phyloP scores from a whole-genome alignment of 2,329 filamentous ascomycete species.

The Diaporthe ilicicola region DNA sequence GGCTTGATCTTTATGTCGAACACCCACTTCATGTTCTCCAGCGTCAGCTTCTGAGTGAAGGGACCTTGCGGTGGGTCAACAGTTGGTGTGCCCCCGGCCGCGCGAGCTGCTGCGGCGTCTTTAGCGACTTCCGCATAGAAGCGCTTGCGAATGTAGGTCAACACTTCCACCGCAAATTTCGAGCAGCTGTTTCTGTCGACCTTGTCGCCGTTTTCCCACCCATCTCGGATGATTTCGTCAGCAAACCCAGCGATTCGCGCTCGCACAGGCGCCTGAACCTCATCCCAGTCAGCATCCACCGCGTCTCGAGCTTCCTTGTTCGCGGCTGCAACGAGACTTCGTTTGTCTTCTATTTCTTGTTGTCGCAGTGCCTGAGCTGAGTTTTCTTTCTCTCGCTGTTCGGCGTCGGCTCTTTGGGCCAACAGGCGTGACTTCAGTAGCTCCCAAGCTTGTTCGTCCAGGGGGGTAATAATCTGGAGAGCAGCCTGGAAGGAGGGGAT shows the following conservation, averaged over 20 bases:
- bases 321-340: constrained; percentile 35
- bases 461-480: constrained; percentile 71
- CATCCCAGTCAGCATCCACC: constrained; percentile 75
- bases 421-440: constrained; percentile 73
- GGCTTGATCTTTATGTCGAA: constrained; percentile 81
- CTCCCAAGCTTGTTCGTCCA: constrained; percentile 76
- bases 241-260: constrained; percentile 72
- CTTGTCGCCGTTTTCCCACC: constrained; percentile 70
- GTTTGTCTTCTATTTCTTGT: constrained; percentile 33
- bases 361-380: constrained; percentile 38
- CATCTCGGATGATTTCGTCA: constrained; percentile 72
- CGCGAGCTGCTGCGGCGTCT: constrained; percentile 56
- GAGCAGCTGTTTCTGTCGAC: constrained; percentile 71
- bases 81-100: constrained; percentile 53
- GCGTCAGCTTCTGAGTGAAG: constrained; percentile 69
- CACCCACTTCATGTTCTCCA: constrained; percentile 89
- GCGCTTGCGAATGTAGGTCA: constrained; percentile 71
- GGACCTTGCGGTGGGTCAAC: constrained; percentile 61
- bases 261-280: constrained; percentile 72
- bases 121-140: constrained; percentile 70
- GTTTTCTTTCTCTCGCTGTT: constrained; percentile 60
- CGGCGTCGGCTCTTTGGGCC: constrained; percentile 71
- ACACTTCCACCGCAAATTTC: constrained; percentile 75
- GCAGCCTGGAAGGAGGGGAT: constrained; percentile 80
- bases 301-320: constrained; percentile 64